phyloP scores from a whole-genome alignment of 2,329 filamentous ascomycete species.

The Fonsecaea erecta region DNA sequence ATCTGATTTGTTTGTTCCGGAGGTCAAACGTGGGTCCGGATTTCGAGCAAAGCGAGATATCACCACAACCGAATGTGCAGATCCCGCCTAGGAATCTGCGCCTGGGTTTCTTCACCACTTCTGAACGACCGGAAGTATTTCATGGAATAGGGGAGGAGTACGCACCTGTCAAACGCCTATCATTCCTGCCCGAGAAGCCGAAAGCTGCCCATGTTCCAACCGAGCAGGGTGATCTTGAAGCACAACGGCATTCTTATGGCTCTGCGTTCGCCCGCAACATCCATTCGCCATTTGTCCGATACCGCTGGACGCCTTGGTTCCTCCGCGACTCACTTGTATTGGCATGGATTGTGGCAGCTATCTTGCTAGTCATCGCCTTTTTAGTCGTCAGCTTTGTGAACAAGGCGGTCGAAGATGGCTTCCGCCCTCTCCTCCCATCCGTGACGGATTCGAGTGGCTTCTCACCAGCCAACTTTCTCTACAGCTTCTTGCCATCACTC shows the following conservation, averaged over 20 bases:
- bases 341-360: slow-evolving; percentile 64
- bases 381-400: slow-evolving; percentile 79
- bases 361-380: slow-evolving; percentile 70
- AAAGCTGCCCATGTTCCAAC: slow-evolving; percentile 1
- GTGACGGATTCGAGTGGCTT: slow-evolving; percentile 68
- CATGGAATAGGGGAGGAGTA: slow-evolving; percentile 76
- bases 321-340: slow-evolving; percentile 70
- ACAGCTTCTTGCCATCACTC: slow-evolving; percentile 66
- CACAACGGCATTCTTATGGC: slow-evolving; percentile 43
- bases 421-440: slow-evolving; percentile 69
- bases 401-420: slow-evolving; percentile 68
- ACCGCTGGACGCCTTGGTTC: slow-evolving; percentile 77
- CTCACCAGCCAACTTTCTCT: slow-evolving; percentile 86
- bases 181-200: slow-evolving; percentile 39
- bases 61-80: slow-evolving; percentile 52
- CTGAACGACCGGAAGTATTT: slow-evolving; percentile 70
- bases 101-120: slow-evolving; percentile 84
- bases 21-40: slow-evolving; percentile 77
- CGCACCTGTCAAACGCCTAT: slow-evolving; percentile 56
- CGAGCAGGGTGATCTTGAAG: slow-evolving; percentile 47
- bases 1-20: slow-evolving; percentile 77
- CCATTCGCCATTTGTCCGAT: slow-evolving; percentile 59
- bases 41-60: slow-evolving; percentile 71
- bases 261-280: slow-evolving; percentile 57
- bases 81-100: slow-evolving; percentile 65